Base-by-base conservation (phyloP, 495 filamentous ascomycete genomes). In the Tuber calosporum region DNA sequence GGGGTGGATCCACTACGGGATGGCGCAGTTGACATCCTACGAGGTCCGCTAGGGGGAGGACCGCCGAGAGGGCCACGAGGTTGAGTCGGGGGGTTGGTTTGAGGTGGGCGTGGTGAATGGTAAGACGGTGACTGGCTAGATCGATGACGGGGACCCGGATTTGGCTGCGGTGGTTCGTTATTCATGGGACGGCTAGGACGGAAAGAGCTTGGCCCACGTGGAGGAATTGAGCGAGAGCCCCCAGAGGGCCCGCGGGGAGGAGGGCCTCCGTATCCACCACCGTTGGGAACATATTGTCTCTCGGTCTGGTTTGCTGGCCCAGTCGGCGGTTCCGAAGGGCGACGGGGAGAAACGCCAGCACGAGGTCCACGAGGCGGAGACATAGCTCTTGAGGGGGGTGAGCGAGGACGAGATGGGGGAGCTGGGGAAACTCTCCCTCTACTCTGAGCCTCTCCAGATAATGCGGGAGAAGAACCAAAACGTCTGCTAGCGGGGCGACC, bases 351-450 rank as follows among this genome's bases (percentile, higher is more conserved):
- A 26, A 66, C 70, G 70, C 75, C 79, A 26, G 34, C 71, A 53
- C 78, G 73, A 8, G 79, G 79, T 6, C 79, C 79, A 39, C 68
- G 79, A 9, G 79, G 79, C 2, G 79, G 79, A 58, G 79, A 81
- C 72, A 80, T 73, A 43, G 72, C 78, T 69, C 79, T 74, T 43
- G 79, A 73, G 6, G 73, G 79, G 9, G 79, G 79, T 6, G 79
- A 80, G 20, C 79, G 78, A n/a, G 78, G 79, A n/a, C 69, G 78
- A 19, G 79, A 77, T 37, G 71, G 78, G 37, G 78, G 78, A 5
- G 75, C 68, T 17, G 79, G 79, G 9, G 79, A 80, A 15, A 74
- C 73, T 69, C 69, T 73, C 11, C 72, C 70, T 37, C 78, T 77
- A 34, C 72, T 68, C 37, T 74, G 69, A 34, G 67, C 72, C 26